These are phyloP conservation scores for Trichoderma gracile DNA, from an alignment of 2,329 filamentous ascomycete species.

Conservation along the genomic window DNA sequence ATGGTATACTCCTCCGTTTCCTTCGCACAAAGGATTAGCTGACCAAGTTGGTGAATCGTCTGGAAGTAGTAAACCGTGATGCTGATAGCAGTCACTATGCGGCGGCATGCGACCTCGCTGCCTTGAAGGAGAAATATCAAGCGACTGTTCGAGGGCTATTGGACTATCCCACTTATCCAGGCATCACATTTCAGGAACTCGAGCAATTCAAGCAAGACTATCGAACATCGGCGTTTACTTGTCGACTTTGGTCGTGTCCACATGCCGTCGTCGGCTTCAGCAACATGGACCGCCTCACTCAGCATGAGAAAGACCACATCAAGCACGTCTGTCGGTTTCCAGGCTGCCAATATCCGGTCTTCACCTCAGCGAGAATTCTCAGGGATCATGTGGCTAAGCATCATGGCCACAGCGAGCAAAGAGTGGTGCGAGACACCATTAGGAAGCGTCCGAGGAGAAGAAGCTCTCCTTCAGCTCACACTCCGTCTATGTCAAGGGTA, in stretches of 20 bases:
- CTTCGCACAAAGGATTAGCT: too few species aligned
- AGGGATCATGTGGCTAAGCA: background rate
- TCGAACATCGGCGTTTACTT: conserved; percentile 25
- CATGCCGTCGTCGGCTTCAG: conserved; percentile 29
- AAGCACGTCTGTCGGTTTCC: background rate
- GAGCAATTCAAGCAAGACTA: conserved; percentile 25
- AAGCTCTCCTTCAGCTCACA: too few species aligned
- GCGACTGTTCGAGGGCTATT: conserved; percentile 1
- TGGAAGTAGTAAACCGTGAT: background rate
- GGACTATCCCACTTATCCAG: background rate
- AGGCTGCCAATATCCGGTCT: background rate
- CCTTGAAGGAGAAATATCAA: conserved; percentile 15
- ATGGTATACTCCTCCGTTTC: background rate
- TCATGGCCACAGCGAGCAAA: background rate
- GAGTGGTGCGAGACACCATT: background rate
- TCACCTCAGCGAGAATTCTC: background rate
- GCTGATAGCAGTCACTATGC: background rate
- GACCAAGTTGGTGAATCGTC: too few species aligned
- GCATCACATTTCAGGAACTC: background rate
- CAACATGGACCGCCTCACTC: background rate
- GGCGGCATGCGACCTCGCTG: background rate
- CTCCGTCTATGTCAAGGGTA: too few species aligned
- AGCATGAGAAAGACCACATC: background rate
- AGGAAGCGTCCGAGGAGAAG: background rate
- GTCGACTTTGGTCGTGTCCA: conserved; percentile 28